A percentile compares a stretch with the other conserved stretches of the same genome.
Evolutionary conservation across 768 basidiomycete species (phyloP).

Genomic region (Suillus lakei): DNA sequence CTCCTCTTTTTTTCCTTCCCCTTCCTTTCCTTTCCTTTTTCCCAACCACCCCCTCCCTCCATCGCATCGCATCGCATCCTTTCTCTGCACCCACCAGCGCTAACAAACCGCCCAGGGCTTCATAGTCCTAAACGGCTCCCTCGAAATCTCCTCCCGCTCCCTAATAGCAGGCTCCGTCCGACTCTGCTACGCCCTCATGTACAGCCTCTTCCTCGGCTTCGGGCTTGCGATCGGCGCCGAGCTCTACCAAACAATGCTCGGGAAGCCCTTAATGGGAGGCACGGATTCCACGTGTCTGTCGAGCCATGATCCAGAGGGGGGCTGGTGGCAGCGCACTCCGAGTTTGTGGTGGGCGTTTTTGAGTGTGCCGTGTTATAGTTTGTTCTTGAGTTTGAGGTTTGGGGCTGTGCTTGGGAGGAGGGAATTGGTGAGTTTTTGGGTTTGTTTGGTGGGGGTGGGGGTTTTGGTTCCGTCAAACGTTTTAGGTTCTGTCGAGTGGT

Average conservation of each 20-base stretch:
- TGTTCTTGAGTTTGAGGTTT: conserved; percentile 68
- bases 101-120: conserved; percentile 47
- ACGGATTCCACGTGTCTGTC: conserved; percentile 64
- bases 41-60: neutral
- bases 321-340: conserved; percentile 79
- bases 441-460: neutral
- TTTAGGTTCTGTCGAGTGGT: too few relatives aligned
- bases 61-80: neutral
- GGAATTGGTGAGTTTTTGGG: conserved; percentile 52
- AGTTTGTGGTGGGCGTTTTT: conserved; percentile 77
- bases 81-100: neutral
- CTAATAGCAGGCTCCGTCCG: conserved; percentile 86
- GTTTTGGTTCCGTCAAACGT: neutral
- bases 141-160: conserved; percentile 81
- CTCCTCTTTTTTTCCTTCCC: too few relatives aligned
- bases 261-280: conserved; percentile 47
- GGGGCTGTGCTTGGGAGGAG: conserved; percentile 59
- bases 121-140: conserved; percentile 70
- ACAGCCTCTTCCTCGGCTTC: conserved; percentile 80
- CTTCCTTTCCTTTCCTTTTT: neutral
- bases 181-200: conserved; percentile 78
- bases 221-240: conserved; percentile 83
- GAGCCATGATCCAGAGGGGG: conserved; percentile 58
- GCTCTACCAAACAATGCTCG: conserved; percentile 63
- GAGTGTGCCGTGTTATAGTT: conserved; percentile 70